A percentile compares a stretch with the other conserved stretches of the same genome.
Conservation (phyloP, 306 rosid species). For the Sophora flavescens region DNA sequence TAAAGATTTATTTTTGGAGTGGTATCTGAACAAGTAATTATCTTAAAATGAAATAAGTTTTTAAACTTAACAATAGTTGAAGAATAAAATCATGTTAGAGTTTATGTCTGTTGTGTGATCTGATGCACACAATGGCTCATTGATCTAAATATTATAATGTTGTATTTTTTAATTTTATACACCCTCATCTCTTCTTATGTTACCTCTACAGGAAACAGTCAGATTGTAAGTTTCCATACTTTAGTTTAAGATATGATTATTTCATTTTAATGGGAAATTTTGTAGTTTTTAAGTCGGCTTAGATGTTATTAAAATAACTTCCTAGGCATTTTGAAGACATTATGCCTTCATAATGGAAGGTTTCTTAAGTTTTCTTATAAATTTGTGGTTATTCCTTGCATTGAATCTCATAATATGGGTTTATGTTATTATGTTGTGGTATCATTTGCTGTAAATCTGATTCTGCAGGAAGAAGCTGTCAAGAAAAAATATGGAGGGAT, state of each 20-base stretch:
- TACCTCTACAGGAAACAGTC: not conserved
- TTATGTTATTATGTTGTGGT: slow-evolving; percentile 38
- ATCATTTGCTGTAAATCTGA: slow-evolving; percentile 39
- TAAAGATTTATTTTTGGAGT: not conserved
- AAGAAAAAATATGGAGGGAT: slow-evolving; percentile 96
- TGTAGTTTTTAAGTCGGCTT: not conserved
- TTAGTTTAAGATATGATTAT: not conserved
- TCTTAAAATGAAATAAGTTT: not conserved
- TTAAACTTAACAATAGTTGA: not conserved
- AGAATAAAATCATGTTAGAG: not conserved
- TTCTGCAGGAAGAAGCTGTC: slow-evolving; percentile 73
- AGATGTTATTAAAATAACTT: slow-evolving; percentile 35
- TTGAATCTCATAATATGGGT: slow-evolving; percentile 22
- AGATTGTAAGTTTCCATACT: slow-evolving; percentile 9
- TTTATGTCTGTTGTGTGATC: not conserved
- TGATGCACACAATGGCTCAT: slow-evolving; percentile 11
- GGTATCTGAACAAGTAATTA: not conserved
- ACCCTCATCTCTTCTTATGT: slow-evolving; percentile 2
- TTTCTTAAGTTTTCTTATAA: not conserved
- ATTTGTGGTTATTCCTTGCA: slow-evolving; percentile 28
- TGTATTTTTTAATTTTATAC: slow-evolving; percentile 27
- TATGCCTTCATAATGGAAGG: not conserved
- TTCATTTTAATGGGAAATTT: not conserved
- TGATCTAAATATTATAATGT: not conserved
- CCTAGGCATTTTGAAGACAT: slow-evolving; percentile 13